These are phyloP conservation scores for Melanogaster broomeanus DNA, from an alignment of 768 basidiomycete genomes.

Conservation along the genomic window DNA sequence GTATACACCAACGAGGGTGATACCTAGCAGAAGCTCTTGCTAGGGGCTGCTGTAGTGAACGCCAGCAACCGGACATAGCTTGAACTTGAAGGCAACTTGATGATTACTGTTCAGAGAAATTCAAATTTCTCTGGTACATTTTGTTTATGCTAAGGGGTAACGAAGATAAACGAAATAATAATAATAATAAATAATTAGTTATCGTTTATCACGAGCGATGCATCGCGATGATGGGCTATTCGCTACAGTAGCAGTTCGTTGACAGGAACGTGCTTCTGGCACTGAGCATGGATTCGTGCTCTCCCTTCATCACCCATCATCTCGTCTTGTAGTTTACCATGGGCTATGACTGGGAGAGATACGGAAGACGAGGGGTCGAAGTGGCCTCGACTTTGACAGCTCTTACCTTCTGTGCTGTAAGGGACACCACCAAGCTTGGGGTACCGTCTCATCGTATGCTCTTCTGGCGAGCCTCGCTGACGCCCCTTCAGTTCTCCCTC, in stretches of 20 bases:
- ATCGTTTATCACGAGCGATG: slow-evolving; percentile 23
- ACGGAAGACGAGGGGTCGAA: slow-evolving; percentile 60
- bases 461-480: slow-evolving; percentile 9
- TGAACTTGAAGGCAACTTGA: too few species aligned
- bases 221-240: too few species aligned
- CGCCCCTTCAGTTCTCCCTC: slow-evolving; percentile 61
- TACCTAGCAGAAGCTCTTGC: background rate
- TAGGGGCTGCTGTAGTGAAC: slow-evolving; percentile 9
- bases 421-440: slow-evolving; percentile 66
- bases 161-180: too few species aligned
- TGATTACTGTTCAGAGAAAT: background rate
- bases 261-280: background rate
- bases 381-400: slow-evolving; percentile 62
- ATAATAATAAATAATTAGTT: slow-evolving; percentile 2
- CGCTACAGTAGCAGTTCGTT: background rate
- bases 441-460: slow-evolving; percentile 42
- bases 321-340: slow-evolving; percentile 15
- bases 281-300: slow-evolving; percentile 22
- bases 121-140: background rate
- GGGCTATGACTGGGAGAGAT: slow-evolving; percentile 41
- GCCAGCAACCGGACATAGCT: slow-evolving; percentile 27
- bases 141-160: background rate
- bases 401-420: slow-evolving; percentile 69
- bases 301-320: slow-evolving; percentile 7
- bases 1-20: background rate